phyloP scores from a whole-genome alignment of 495 filamentous ascomycete genomes.

The Penicillium atrosanguineum region DNA sequence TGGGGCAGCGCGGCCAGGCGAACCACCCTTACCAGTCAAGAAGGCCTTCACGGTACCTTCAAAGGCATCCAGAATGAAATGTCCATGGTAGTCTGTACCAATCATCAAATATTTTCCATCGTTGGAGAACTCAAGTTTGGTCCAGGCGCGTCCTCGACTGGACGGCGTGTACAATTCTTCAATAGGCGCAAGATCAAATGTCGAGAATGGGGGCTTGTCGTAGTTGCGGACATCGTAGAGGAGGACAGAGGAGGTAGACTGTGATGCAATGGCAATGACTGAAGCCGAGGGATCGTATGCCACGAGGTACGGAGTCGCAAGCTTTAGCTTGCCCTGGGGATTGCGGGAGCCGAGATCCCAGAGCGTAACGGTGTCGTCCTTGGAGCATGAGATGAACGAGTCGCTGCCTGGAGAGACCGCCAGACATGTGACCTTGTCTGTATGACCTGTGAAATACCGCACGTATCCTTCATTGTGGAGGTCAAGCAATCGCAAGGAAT shows the following conservation, averaged over 20 bases:
- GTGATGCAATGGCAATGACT: constrained; percentile 86
- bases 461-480: constrained; percentile 94
- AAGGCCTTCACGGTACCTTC: constrained; percentile 70
- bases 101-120: constrained; percentile 86
- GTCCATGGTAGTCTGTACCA: constrained; percentile 74
- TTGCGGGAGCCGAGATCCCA: constrained; percentile 80
- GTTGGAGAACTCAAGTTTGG: constrained; percentile 86
- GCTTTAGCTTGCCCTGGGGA: constrained; percentile 69
- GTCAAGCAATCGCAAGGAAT: constrained; percentile 86
- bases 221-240: constrained; percentile 93
- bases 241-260: constrained; percentile 70
- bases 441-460: constrained; percentile 91
- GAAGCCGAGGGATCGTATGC: constrained; percentile 86
- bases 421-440: constrained; percentile 75
- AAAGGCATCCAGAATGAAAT: constrained; percentile 90
- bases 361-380: constrained; percentile 82
- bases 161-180: constrained; percentile 55
- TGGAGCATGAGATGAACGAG: constrained; percentile 84
- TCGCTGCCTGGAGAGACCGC: constrained; percentile 65
- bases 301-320: constrained; percentile 74
- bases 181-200: constrained; percentile 69
- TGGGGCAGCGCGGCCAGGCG: constrained; percentile 44
- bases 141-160: constrained; percentile 63
- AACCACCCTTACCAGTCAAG: constrained; percentile 45
- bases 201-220: constrained; percentile 83